Percentiles rank a stretch among this genome's conserved stretches.
These are phyloP conservation scores for Leccinum fallax DNA, from an alignment of 1,284 basidiomycete species.

Conservation along the genomic window DNA sequence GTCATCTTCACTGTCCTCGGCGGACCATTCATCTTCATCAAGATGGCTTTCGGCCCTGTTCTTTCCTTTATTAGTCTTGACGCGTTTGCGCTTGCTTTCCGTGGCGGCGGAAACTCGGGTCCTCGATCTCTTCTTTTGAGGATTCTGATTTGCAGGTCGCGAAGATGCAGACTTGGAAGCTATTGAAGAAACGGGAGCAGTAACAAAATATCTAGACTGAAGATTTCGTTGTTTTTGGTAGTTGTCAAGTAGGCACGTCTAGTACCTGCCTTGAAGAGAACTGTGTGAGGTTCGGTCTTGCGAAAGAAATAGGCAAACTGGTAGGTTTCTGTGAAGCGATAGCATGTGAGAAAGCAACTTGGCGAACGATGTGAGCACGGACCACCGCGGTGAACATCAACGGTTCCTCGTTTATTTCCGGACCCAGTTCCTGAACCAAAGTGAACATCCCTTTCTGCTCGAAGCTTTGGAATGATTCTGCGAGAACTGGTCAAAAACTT, in stretches of 20 bases:
- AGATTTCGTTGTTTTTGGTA: slow-evolving; percentile 16
- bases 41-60: slow-evolving; percentile 34
- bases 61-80: slow-evolving; percentile 49
- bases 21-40: slow-evolving; percentile 26
- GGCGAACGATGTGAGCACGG: slow-evolving; percentile 11
- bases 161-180: slow-evolving; percentile 2
- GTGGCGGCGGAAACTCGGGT: slow-evolving; percentile 8
- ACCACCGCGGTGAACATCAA: slow-evolving; percentile 80
- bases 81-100: slow-evolving; percentile 44
- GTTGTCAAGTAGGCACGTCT: background rate
- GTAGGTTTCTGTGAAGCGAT: slow-evolving; percentile 56
- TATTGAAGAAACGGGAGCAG: slow-evolving; percentile 38
- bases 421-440: slow-evolving; percentile 42
- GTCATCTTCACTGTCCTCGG: slow-evolving; percentile 27
- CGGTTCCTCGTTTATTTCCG: slow-evolving; percentile 57
- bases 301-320: slow-evolving; percentile 82
- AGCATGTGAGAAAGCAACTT: background rate
- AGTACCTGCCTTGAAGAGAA: slow-evolving; percentile 65
- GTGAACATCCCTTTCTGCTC: slow-evolving; percentile 53
- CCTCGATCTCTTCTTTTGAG: slow-evolving; percentile 25
- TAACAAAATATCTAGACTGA: slow-evolving; percentile 57
- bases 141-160: slow-evolving; percentile 11
- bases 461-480: slow-evolving; percentile 70
- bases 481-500: slow-evolving; percentile 3
- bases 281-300: slow-evolving; percentile 71